Evolutionary conservation across 306 rosid species (phyloP), one percentile per base, ranked within the genome.

Genomic region (Lathyrus tuberosus): DNA sequence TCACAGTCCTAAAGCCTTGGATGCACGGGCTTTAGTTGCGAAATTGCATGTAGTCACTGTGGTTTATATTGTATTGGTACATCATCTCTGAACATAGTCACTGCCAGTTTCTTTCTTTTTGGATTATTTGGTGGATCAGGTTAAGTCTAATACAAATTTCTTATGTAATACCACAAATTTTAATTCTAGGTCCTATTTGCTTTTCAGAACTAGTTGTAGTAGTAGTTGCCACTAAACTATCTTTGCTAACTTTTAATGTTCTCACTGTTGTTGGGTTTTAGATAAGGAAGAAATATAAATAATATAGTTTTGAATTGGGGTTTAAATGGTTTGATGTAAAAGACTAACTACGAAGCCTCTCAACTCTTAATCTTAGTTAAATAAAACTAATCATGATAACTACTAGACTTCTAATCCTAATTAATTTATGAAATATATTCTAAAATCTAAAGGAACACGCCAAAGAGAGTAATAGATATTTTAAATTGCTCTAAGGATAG

Each of bases 81-180:
- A 26, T 26, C 30, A 26, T 26, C 30, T 26, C 30, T 26, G 30
- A 26, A 26, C 30, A 26, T 20, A 47, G 38, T 48, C 17, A 62
- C 17, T 72, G 7, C 17, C 26, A 31, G 3, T 54, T 70, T 62
- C 51, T 43, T 8, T n/a, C 37, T 33, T 13, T 58, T 77, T 18
- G 71, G 57, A 62, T 56, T 69, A 9, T 69, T 69, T 61, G 28
- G 18, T 40, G 47, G 30, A 8, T 67, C 15, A 57, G 47, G 28
- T 5, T 47, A 18, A 67, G 53, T 44, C 52, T 44, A 33, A 22
- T 11, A 58, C 46, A 14, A 14, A 22, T 52, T 70, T 63, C 47
- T 44, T 35, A 49, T 63, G 20, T 56, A 33, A 62, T 33, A 71
- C 18, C 8, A 49, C 56, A 70, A 15, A 10, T 7, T 64, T 51